Evolutionary conservation across 495 filamentous ascomycete species (phyloP), one percentile per base, ranked within the genome.

Genomic region (Aspergillus incahuasiensis): DNA sequence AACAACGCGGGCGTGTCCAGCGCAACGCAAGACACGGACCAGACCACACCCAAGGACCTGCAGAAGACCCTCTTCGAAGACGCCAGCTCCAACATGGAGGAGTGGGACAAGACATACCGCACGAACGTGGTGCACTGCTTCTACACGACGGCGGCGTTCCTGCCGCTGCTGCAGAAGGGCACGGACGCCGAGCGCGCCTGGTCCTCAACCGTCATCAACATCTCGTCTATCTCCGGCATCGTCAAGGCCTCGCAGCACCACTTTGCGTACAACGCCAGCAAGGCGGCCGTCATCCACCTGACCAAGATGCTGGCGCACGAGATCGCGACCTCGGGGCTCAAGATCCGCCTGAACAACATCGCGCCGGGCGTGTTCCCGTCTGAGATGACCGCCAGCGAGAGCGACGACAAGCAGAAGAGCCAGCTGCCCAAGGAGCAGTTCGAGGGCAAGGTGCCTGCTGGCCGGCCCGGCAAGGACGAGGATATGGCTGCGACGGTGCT

Each of bases 401-500:
- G 74, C 56, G 71, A 74, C 48, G 74, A 79, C 51, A 73, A 77
- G 54, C 73, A 90, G 65, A 90, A 57, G 55, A 52, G 48, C 40
- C 3, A 5, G 20, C n/a, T 52, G 6, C 32, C 32, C 32, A 75
- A 76, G 51, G 81, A 86, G 55, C 83, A 87, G 68, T 86, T 81
- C 52, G 69, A 75, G 58, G 65, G 70, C 19, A 81, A 80, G 63
- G 73, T 88, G 4, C 85, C 86, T 0, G 79, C 80, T 0, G 60
- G 67, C 1, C 66, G 88, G 8, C 85, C 86, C 0, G 87, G 87
- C 0, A 82, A 81, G 34, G 88, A 91, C 64, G 73, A 83, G 32
- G 88, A 91, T 63, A 91, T 91, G 86, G 87, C 83, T 0, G 78
- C 78, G 64, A 74, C 85, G 5, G 73, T 89, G 15, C 65, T 91